Percentiles rank a stretch among this genome's conserved stretches.
Conservation (phyloP, 2,329 filamentous ascomycete genomes). For the Stagonosporopsis tanaceti region DNA sequence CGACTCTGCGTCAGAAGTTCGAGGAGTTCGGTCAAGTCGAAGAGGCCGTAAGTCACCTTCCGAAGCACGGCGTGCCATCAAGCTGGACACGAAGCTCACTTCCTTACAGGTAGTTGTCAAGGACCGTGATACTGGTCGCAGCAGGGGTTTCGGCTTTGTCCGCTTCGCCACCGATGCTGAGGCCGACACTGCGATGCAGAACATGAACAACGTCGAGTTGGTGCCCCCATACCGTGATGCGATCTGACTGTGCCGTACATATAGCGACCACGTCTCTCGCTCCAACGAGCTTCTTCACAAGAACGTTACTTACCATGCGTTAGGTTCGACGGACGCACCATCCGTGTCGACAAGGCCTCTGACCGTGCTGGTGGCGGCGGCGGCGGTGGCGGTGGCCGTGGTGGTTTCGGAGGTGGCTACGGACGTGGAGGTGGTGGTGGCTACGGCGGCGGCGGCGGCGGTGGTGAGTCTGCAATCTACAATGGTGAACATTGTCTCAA, state of each 20-base stretch:
- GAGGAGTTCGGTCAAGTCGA: conserved; percentile 89
- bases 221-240: conserved; percentile 42
- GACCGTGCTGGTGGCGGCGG: conserved; percentile 70
- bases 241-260: background rate
- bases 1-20: conserved; percentile 86
- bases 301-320: background rate
- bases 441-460: conserved; percentile 34
- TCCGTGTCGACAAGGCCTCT: conserved; percentile 94
- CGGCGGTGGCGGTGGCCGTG: conserved; percentile 48
- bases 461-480: conserved; percentile 22
- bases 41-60: conserved; percentile 80
- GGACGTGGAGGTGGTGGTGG: conserved; percentile 40
- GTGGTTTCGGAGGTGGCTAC: conserved; percentile 43
- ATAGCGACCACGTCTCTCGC: background rate
- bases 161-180: conserved; percentile 81
- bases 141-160: conserved; percentile 97
- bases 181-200: conserved; percentile 76
- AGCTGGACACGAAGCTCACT: conserved; percentile 27
- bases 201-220: conserved; percentile 92
- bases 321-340: conserved; percentile 91
- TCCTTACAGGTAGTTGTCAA: conserved; percentile 85
- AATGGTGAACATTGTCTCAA: background rate
- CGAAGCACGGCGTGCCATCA: background rate
- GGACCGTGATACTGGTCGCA: conserved; percentile 94
- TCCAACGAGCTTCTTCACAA: background rate